A percentile compares a stretch with the other conserved stretches of the same genome.
phyloP scores from a whole-genome alignment of 208 protist genomes.

The Paratrypanosoma confusum region DNA sequence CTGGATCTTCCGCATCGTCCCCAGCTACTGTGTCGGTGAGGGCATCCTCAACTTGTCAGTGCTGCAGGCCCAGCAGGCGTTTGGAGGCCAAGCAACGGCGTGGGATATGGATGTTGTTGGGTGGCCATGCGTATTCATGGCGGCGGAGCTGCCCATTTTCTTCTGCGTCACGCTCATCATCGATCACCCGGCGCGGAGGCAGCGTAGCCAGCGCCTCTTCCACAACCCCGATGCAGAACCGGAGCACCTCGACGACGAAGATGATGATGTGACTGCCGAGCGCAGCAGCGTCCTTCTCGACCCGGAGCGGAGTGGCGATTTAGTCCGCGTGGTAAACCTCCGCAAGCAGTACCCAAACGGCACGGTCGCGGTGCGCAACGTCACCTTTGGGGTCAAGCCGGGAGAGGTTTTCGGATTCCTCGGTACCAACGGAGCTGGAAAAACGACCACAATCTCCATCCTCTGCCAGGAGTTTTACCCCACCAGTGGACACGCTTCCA shows the following conservation, averaged over 20 bases:
- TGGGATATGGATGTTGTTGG: constrained; percentile 23
- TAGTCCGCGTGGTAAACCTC: constrained; percentile 36
- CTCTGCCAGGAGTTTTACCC: constrained; percentile 58
- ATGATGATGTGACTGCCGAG: constrained; percentile 10
- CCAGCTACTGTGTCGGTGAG: constrained; percentile 46
- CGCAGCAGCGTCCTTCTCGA: neutral
- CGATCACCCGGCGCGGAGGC: constrained; percentile 29
- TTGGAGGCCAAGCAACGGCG: constrained; percentile 3
- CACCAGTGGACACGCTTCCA: constrained; percentile 32
- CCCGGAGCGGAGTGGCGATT: constrained; percentile 18
- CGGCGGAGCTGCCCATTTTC: constrained; percentile 29
- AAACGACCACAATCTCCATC: constrained; percentile 78
- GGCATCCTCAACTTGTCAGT: constrained; percentile 40
- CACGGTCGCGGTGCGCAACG: constrained; percentile 36
- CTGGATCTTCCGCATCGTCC: constrained; percentile 42
- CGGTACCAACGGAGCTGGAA: constrained; percentile 82
- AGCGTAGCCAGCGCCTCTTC: constrained; percentile 7
- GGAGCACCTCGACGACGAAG: constrained; percentile 18
- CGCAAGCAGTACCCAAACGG: constrained; percentile 30
- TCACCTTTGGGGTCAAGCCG: constrained; percentile 51
- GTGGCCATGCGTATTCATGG: constrained; percentile 40
- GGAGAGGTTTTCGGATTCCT: constrained; percentile 81
- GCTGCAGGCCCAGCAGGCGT: constrained; percentile 12
- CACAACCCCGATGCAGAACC: constrained; percentile 20
- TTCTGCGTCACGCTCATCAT: constrained; percentile 20